phyloP scores from a whole-genome alignment of 2,329 filamentous ascomycete genomes.

The Diaporthe caulivora region DNA sequence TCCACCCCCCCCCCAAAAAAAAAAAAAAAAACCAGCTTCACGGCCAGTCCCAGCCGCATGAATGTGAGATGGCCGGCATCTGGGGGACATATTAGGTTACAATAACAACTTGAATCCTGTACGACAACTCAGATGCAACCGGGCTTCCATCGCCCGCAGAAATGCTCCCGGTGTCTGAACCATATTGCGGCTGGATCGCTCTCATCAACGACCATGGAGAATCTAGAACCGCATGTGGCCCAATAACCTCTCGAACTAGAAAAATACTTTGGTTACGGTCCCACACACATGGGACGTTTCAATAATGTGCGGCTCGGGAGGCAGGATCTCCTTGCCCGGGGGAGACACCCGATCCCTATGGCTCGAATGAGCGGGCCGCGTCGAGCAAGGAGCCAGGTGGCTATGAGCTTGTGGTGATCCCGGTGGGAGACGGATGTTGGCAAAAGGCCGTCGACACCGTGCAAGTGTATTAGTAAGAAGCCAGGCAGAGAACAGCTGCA shows the following conservation, averaged over 20 bases:
- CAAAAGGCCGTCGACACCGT: background rate
- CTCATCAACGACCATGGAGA: background rate
- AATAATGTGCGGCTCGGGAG: background rate
- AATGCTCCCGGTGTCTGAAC: background rate
- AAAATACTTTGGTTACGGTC: background rate
- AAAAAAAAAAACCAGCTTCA: no score
- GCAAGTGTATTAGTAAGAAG: background rate
- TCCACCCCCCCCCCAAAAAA: no score
- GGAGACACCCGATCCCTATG: background rate
- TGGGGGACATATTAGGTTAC: background rate
- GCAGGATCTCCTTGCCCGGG: constrained; percentile 10
- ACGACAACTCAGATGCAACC: background rate
- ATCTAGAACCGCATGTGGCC: constrained; percentile 22
- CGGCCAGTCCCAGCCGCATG: background rate
- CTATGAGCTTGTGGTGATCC: background rate
- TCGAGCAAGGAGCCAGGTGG: background rate
- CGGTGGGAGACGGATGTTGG: background rate
- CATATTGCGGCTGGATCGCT: constrained; percentile 1
- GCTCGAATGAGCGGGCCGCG: background rate
- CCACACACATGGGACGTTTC: constrained; percentile 9
- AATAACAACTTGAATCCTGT: background rate
- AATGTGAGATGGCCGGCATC: background rate
- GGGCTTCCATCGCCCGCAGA: no score
- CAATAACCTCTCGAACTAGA: background rate
- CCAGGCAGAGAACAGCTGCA: constrained; percentile 2